phyloP scores from a whole-genome alignment of 257 asterid genomes.

The Salvia hispanica region DNA sequence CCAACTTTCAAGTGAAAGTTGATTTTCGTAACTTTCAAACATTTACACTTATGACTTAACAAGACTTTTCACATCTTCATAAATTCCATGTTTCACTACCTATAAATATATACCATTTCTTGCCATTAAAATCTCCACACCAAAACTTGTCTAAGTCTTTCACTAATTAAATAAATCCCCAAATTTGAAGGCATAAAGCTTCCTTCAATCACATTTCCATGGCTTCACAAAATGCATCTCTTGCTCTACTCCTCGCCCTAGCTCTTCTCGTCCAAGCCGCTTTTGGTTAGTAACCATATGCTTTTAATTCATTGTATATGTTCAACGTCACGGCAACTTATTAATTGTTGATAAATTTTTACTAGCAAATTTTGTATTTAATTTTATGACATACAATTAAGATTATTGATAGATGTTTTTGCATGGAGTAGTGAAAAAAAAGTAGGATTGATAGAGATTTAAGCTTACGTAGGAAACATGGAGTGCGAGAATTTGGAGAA shows the following conservation, averaged over 20 bases:
- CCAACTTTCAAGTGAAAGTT: slow-evolving; percentile 6
- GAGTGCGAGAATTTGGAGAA: slow-evolving; percentile 49
- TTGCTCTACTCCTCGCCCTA: slow-evolving; percentile 33
- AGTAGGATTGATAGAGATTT: too few species aligned
- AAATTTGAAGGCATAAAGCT: background rate
- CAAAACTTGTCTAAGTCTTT: background rate
- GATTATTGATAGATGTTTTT: too few species aligned
- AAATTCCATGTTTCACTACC: background rate
- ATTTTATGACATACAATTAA: too few species aligned
- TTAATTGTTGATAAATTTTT: too few species aligned
- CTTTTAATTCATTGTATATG: too few species aligned
- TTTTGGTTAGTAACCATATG: slow-evolving; percentile 37
- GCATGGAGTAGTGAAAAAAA: too few species aligned
- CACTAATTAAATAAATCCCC: background rate
- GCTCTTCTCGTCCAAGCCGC: slow-evolving; percentile 31
- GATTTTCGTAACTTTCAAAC: slow-evolving; percentile 20
- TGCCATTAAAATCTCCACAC: background rate
- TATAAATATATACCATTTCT: slow-evolving; percentile 27
- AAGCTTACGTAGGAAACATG: slow-evolving; percentile 40
- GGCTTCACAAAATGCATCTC: slow-evolving; percentile 41
- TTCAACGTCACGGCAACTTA: too few species aligned
- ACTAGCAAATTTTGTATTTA: too few species aligned
- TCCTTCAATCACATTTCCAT: slow-evolving; percentile 19
- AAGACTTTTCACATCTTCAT: background rate
- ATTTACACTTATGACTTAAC: background rate